A percentile compares a stretch with the other conserved stretches of the same genome.
phyloP scores from a whole-genome alignment of 306 rosid species.

The Rosa persica region DNA sequence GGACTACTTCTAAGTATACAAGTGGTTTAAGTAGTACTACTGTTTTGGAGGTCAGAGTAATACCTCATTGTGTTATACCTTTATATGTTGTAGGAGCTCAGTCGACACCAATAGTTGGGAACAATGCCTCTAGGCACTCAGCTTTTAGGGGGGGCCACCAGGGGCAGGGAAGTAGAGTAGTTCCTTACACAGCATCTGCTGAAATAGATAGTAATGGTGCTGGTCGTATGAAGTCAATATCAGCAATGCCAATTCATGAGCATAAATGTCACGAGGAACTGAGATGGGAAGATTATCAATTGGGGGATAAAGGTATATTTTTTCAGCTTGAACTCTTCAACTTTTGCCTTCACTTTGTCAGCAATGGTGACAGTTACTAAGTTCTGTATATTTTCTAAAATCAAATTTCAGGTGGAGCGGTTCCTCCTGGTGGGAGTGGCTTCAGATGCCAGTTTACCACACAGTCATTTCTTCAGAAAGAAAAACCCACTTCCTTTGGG shows the following conservation, averaged over 20 bases:
- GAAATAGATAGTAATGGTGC: conserved; percentile 59
- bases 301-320: conserved; percentile 76
- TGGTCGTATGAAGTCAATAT: conserved; percentile 65
- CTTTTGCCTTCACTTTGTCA: not conserved
- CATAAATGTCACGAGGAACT: conserved; percentile 86
- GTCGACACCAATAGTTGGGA: conserved; percentile 53
- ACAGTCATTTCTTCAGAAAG: conserved; percentile 27
- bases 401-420: conserved; percentile 65
- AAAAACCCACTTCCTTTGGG: not conserved
- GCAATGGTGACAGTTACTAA: conserved; percentile 14
- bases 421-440: conserved; percentile 50
- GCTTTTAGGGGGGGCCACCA: conserved; percentile 74
- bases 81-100: conserved; percentile 42
- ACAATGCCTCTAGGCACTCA: conserved; percentile 52
- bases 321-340: not conserved
- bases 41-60: not conserved
- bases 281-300: conserved; percentile 95
- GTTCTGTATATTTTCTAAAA: not conserved
- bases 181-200: conserved; percentile 59
- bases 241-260: conserved; percentile 78
- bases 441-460: conserved; percentile 43
- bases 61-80: not conserved
- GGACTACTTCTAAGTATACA: not conserved
- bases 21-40: not conserved
- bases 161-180: conserved; percentile 68